Evolutionary conservation across 306 rosid species (phyloP).

Genomic region (cucumber (Cucumis sativus)): DNA sequence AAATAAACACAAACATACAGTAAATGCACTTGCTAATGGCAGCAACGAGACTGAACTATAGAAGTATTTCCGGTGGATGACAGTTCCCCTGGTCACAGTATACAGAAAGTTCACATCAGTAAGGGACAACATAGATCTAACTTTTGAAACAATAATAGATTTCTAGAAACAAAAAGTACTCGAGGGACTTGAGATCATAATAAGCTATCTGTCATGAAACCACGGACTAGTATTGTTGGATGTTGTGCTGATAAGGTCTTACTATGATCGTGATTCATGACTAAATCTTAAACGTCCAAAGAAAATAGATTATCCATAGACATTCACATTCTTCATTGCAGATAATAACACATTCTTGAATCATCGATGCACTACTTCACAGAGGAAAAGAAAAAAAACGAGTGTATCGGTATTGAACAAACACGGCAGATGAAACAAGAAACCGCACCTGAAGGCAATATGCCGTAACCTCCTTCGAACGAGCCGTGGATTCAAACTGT

Average conservation of each 20-base stretch:
- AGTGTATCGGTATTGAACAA: not conserved
- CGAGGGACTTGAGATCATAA: not conserved
- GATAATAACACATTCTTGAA: not conserved
- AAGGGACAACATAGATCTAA: not conserved
- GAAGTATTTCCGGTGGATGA: conserved; percentile 60
- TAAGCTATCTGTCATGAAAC: not conserved
- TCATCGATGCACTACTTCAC: not conserved
- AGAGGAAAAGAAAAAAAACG: not conserved
- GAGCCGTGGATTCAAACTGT: conserved; percentile 70
- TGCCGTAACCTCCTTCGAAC: conserved; percentile 82
- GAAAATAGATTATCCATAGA: not conserved
- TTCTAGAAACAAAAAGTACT: not conserved
- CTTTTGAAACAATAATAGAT: not conserved
- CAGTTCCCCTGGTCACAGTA: conserved; percentile 53
- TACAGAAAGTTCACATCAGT: conserved; percentile 14
- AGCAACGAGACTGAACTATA: conserved; percentile 63
- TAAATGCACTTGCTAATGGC: conserved; percentile 59
- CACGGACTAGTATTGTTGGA: not conserved
- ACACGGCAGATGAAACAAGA: not conserved
- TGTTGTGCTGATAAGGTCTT: not conserved
- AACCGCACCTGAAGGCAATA: conserved; percentile 60
- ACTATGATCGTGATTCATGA: not conserved
- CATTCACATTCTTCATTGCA: not conserved
- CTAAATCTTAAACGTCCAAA: not conserved
- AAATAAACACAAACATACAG: conserved; percentile 42